These are phyloP conservation scores for Bisporella sp. DNA, from an alignment of 2,329 filamentous ascomycete species.

Conservation along the genomic window DNA sequence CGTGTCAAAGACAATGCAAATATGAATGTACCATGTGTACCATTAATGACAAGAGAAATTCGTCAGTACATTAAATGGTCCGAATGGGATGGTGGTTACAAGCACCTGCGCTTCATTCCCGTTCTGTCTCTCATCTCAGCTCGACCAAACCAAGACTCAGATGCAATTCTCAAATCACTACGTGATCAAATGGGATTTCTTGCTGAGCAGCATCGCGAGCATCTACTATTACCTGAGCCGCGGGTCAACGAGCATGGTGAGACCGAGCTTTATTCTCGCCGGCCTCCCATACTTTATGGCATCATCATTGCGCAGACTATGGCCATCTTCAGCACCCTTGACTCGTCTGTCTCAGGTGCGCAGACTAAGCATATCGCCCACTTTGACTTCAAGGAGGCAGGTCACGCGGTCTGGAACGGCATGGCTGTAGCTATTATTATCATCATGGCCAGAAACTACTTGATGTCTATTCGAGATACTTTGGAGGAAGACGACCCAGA, in stretches of 20 bases:
- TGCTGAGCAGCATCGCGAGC: slow-evolving; percentile 19
- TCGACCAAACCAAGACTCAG: slow-evolving; percentile 11
- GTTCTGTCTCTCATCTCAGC: slow-evolving; percentile 18
- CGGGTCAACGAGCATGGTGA: slow-evolving; percentile 14
- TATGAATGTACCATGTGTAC: slow-evolving; percentile 12
- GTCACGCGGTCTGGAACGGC: slow-evolving; percentile 29
- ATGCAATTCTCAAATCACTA: slow-evolving; percentile 16
- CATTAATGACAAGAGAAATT: slow-evolving; percentile 23
- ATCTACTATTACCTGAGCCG: slow-evolving; percentile 12
- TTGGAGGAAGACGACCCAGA: slow-evolving; percentile 17
- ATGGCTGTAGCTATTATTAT: slow-evolving; percentile 27
- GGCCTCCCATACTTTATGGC: slow-evolving; percentile 27
- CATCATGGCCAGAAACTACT: slow-evolving; percentile 24
- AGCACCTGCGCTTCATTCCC: slow-evolving; percentile 23
- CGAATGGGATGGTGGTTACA: slow-evolving; percentile 26
- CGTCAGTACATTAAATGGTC: slow-evolving; percentile 27
- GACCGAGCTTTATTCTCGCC: slow-evolving; percentile 16
- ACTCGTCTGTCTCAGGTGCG: slow-evolving; percentile 22
- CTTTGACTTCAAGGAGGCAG: slow-evolving; percentile 23
- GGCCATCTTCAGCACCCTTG: slow-evolving; percentile 24
- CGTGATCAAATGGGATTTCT: slow-evolving; percentile 22
- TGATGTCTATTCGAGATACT: slow-evolving; percentile 23
- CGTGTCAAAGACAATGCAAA: slow-evolving; percentile 18
- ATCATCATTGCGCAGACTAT: slow-evolving; percentile 23
- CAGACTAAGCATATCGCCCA: slow-evolving; percentile 19